A percentile compares a stretch with the other conserved stretches of the same genome.
phyloP scores from a whole-genome alignment of 495 filamentous ascomycete species.

The Aspergillus bridgeri region DNA sequence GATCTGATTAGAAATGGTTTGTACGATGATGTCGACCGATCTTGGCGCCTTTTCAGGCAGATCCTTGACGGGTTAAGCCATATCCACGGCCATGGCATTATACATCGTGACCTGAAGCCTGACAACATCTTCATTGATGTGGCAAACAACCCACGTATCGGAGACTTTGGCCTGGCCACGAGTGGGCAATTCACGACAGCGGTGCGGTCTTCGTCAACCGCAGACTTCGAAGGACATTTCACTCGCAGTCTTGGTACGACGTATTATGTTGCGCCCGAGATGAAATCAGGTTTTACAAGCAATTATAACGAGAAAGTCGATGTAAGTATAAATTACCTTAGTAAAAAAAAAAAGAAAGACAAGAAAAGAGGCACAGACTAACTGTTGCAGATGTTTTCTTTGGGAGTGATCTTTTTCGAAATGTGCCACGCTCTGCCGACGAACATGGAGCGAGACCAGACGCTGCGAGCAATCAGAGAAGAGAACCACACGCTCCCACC shows the following conservation, averaged over 20 bases:
- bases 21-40: constrained; percentile 65
- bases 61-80: constrained; percentile 87
- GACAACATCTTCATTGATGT: constrained; percentile 97
- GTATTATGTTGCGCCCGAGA: constrained; percentile 90
- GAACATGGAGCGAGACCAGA: constrained; percentile 83
- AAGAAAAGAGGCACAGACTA: constrained; percentile 9
- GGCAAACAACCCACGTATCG: constrained; percentile 85
- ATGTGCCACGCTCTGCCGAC: constrained; percentile 84
- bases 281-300: constrained; percentile 65
- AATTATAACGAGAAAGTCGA: constrained; percentile 93
- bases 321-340: constrained; percentile 54
- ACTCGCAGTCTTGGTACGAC: constrained; percentile 93
- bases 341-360: background rate
- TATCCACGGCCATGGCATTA: constrained; percentile 87
- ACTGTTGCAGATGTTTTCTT: constrained; percentile 75
- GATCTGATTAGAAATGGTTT: constrained; percentile 83
- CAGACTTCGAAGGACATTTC: constrained; percentile 53
- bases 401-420: constrained; percentile 97
- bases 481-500: constrained; percentile 64
- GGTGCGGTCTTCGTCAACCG: constrained; percentile 41
- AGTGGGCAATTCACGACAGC: constrained; percentile 69
- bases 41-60: constrained; percentile 89
- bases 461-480: constrained; percentile 66
- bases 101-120: constrained; percentile 96
- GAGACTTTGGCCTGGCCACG: constrained; percentile 93